A percentile compares a stretch with the other conserved stretches of the same genome.
phyloP scores from a whole-genome alignment of 1,139 yeast species.

The Yamadazyma oceani region DNA sequence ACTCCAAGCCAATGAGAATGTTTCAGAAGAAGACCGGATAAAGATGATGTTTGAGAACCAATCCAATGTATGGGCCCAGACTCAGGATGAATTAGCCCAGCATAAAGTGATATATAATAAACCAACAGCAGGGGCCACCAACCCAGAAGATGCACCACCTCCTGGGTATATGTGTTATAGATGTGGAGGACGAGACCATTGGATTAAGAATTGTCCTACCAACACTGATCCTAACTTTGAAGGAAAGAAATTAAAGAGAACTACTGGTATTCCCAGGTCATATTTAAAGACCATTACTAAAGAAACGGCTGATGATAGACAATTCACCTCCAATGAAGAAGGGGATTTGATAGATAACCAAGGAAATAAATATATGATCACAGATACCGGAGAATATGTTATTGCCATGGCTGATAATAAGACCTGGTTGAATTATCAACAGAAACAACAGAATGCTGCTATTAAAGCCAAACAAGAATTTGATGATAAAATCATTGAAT shows the following conservation, averaged over 20 bases:
- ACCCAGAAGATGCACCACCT: slow-evolving; percentile 78
- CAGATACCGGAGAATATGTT: slow-evolving; percentile 94
- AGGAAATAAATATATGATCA: slow-evolving; percentile 76
- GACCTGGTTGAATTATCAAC: slow-evolving; percentile 88
- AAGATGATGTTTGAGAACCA: slow-evolving; percentile 91
- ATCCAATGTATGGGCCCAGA: slow-evolving; percentile 90
- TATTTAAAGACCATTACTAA: slow-evolving; percentile 74
- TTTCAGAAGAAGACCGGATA: slow-evolving; percentile 84
- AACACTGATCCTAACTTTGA: slow-evolving; percentile 92
- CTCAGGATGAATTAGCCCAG: slow-evolving; percentile 85
- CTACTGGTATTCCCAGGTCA: slow-evolving; percentile 96
- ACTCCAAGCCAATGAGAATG: slow-evolving; percentile 31
- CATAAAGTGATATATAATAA: slow-evolving; percentile 64
- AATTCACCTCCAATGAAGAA: slow-evolving; percentile 43
- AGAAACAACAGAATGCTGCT: slow-evolving; percentile 56
- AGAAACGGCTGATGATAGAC: slow-evolving; percentile 54
- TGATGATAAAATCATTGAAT: slow-evolving; percentile 34
- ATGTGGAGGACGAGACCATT: slow-evolving; percentile 96
- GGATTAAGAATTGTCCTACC: slow-evolving; percentile 96
- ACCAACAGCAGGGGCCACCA: slow-evolving; percentile 33
- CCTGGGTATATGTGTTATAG: slow-evolving; percentile 94
- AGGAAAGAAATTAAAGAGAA: slow-evolving; percentile 83
- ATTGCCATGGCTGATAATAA: slow-evolving; percentile 91
- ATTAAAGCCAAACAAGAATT: slow-evolving; percentile 48
- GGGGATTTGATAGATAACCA: slow-evolving; percentile 57